Evolutionary conservation across 2,329 filamentous ascomycete genomes (phyloP).

Genomic region (Ceratocystis colombiana): DNA sequence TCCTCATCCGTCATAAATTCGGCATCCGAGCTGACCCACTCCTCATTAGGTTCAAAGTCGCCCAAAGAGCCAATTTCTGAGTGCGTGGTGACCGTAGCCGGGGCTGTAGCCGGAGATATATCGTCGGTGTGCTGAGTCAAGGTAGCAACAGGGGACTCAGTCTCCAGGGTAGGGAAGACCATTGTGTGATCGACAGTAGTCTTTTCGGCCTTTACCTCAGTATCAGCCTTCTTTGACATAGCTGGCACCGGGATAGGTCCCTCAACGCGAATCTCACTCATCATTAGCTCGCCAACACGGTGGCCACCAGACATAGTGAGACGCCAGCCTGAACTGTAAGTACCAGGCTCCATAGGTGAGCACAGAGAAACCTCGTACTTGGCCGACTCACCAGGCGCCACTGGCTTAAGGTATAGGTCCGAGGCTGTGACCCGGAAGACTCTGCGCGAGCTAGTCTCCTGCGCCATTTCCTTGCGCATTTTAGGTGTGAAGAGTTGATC

Average conservation of each 20-base stretch:
- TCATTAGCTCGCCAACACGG: conserved; percentile 85
- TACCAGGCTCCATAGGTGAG: conserved; percentile 59
- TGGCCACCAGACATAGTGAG: conserved; percentile 69
- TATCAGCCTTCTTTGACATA: conserved; percentile 29
- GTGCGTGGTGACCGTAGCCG: conserved; percentile 31
- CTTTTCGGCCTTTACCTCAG: conserved; percentile 35
- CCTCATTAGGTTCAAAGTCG: conserved; percentile 47
- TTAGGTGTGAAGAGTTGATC: conserved; percentile 76
- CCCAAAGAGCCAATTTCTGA: conserved; percentile 33
- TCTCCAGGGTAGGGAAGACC: conserved; percentile 34
- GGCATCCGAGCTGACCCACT: conserved; percentile 54
- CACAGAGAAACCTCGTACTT: conserved; percentile 78
- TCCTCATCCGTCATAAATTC: conserved; percentile 95
- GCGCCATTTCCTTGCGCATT: background rate
- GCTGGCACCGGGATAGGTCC: conserved; percentile 29
- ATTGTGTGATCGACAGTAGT: conserved; percentile 42
- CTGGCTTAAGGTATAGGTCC: conserved; percentile 51
- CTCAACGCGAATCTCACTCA: conserved; percentile 78
- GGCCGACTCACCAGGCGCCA: conserved; percentile 64
- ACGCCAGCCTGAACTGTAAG: conserved; percentile 81
- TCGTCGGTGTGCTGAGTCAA: background rate
- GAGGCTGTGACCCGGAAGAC: background rate
- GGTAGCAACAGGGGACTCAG: conserved; percentile 16
- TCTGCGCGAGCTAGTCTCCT: conserved; percentile 35
- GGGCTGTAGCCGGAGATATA: background rate